Base-by-base conservation (phyloP, 2,329 filamentous ascomycete genomes). In the Rachicladosporium sp. region DNA sequence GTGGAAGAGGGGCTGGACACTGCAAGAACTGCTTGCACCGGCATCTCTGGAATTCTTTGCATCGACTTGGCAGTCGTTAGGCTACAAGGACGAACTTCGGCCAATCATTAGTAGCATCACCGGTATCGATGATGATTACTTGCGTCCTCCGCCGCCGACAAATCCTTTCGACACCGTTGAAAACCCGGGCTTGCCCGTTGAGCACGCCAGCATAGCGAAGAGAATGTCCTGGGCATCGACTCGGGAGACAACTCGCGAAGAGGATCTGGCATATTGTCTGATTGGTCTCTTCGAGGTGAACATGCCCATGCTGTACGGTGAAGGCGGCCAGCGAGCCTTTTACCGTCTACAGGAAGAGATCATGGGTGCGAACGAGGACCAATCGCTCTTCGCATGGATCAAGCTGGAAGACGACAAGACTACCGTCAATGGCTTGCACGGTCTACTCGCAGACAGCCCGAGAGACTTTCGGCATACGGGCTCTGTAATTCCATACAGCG, bases 221-320 rank as follows among this genome's bases (percentile, higher is more conserved):
- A 39, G 47, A 3, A 50, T 50, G 47, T 39, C 37, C 4, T 50
- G 48, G 47, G 48, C 46, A 9, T 30, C 45, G 8, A 4, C 11
- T 13, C 41, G 46, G 13, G 13, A 33, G 23, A 47, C 47, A 6
- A 48, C 40, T 8, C 39, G 57, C 3, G 4, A 40, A 0, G 66
- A 69, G 35, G 67, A 69, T 31, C 55, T 55, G n/a, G 64, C 64
- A 0, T 70, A 69, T 31, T 66, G 56, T 7, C 49, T 70, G 0
- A 43, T 70, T 3, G 67, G 66, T 0, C 54, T 69, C 0, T 69
- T 70, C 21, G 52, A 53, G 1, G 54, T 70, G 15, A 58, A 63
- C 30, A 66, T 70, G 59, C 58, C 65, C 0, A 46, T 68, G 3
- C 37, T 68, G 0, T 70, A 69, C 36, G 66, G 66, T 1, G 55